Evolutionary conservation across 1,284 basidiomycete species (phyloP), one percentile per base, ranked within the genome.

Genomic region (Trametes versicolor): DNA sequence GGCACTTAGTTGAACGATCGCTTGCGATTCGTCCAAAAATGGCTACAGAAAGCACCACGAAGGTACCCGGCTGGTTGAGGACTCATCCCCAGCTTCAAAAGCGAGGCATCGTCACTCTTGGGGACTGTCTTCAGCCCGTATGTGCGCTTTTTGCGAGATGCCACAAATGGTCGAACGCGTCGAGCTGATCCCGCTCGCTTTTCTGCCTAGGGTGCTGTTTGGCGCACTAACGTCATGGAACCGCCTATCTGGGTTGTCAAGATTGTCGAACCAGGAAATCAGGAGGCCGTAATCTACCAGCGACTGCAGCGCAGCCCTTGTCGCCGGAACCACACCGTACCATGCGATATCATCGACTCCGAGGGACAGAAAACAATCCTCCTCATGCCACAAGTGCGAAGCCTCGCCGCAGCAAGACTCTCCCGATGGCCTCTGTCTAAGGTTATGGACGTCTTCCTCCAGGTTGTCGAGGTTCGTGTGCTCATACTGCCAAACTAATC

Each of bases 401-500:
- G 19, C n/a, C 39, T 9, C n/a, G n/a, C n/a, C 21, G 13, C 12
- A 21, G 43, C n/a, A 23, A 36, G n/a, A 19, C 21, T 23, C 10
- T 13, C 10, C n/a, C 4, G 3, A 8, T 53, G 34, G n/a, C 13
- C 51, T 23, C 51, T 39, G 9, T 39, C 51, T 36, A 29, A 19
- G 13, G 6, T 39, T 7, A n/a, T 53, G 34, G 32, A 15, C 4
- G 36, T 39, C 5, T 53, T 53, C n/a, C 19, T 53, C 2, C 51
- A 53, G 15, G 36, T 39, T 12, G 36, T 53, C 51, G 36, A 37
- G 51, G 51, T 53, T 17, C 8, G 51, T 13, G 12, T 53, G 7
- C 8, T n/a, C 10, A 2, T 23, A 17, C 3, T 2, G 19, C 39
- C 1, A 1, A 2, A 2, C n/a, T n/a, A n/a, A n/a, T n/a, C n/a